Conservation (phyloP, 2,329 filamentous ascomycete species). For the Huntiella moniliformis region DNA sequence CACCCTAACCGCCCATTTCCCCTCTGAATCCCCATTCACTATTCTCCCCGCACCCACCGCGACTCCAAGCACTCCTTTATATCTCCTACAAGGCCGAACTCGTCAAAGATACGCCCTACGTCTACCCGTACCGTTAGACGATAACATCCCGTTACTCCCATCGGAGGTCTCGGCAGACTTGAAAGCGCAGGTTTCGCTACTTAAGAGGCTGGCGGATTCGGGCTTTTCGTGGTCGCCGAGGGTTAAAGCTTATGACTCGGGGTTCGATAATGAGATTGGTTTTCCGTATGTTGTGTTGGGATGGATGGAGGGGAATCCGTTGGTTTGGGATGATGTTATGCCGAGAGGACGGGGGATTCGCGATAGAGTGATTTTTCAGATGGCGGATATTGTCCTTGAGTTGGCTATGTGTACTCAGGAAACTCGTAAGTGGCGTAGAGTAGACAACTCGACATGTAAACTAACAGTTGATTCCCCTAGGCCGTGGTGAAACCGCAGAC, state of each 20-base stretch:
- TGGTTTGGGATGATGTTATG: slow-evolving; percentile 5
- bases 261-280: slow-evolving; percentile 5
- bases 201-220: slow-evolving; percentile 5
- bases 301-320: slow-evolving; percentile 4
- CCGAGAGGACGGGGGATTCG: slow-evolving; percentile 1
- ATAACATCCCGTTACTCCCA: not conserved
- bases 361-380: slow-evolving; percentile 7
- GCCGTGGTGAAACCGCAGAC: slow-evolving; percentile 6
- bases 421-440: slow-evolving; percentile 5
- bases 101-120: slow-evolving; percentile 6
- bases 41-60: not conserved
- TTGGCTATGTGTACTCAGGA: slow-evolving; percentile 11
- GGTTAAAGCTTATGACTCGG: slow-evolving; percentile 4
- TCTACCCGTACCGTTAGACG: not conserved
- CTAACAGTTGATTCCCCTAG: not conserved
- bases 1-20: slow-evolving; percentile 2
- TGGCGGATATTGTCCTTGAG: slow-evolving; percentile 9
- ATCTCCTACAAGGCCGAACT: slow-evolving; percentile 6
- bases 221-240: slow-evolving; percentile 10
- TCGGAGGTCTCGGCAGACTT: not conserved
- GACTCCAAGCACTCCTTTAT: slow-evolving; percentile 1
- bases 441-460: not conserved
- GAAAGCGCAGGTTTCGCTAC: not conserved
- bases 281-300: slow-evolving; percentile 10
- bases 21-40: slow-evolving; percentile 2